Percentiles rank a stretch among this genome's conserved stretches.
phyloP scores from a whole-genome alignment of 805 yeast species.

The Sungouiozyma ichnusensis region DNA sequence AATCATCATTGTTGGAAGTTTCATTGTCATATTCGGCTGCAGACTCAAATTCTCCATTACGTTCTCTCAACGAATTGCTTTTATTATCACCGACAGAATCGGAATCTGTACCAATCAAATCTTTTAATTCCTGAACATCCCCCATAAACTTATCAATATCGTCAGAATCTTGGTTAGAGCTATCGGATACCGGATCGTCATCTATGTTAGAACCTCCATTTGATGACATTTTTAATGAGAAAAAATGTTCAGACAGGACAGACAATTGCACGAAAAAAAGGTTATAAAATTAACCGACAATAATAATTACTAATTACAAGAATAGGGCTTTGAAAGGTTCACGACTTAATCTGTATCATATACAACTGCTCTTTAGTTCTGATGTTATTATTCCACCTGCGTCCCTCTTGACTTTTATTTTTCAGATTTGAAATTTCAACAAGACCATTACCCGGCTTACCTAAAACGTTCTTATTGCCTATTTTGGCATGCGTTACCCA shows the following conservation, averaged over 20 bases:
- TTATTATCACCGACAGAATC: conserved; percentile 5
- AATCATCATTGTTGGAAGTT: conserved; percentile 27
- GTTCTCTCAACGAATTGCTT: too few relatives aligned
- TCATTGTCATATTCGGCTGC: conserved; percentile 6
- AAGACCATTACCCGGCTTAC: background rate
- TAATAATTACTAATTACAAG: too few relatives aligned
- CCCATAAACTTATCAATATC: conserved; percentile 24
- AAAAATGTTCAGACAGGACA: background rate
- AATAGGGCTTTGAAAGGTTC: too few relatives aligned
- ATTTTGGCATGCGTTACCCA: background rate
- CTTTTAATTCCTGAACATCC: conserved; percentile 27
- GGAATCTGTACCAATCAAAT: conserved; percentile 12
- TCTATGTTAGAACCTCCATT: background rate
- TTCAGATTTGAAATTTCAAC: background rate
- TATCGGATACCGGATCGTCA: background rate
- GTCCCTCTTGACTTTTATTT: too few relatives aligned
- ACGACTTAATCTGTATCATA: too few relatives aligned
- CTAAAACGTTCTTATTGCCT: background rate
- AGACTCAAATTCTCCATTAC: conserved; percentile 3
- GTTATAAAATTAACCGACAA: too few relatives aligned
- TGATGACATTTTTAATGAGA: background rate
- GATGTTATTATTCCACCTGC: too few relatives aligned
- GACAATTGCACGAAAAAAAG: too few relatives aligned
- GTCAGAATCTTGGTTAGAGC: conserved; percentile 4
- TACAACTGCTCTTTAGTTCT: too few relatives aligned